A percentile compares a stretch with the other conserved stretches of the same genome.
Conservation (phyloP, 73 alveolate genomes). For the Stentor roeselii region DNA sequence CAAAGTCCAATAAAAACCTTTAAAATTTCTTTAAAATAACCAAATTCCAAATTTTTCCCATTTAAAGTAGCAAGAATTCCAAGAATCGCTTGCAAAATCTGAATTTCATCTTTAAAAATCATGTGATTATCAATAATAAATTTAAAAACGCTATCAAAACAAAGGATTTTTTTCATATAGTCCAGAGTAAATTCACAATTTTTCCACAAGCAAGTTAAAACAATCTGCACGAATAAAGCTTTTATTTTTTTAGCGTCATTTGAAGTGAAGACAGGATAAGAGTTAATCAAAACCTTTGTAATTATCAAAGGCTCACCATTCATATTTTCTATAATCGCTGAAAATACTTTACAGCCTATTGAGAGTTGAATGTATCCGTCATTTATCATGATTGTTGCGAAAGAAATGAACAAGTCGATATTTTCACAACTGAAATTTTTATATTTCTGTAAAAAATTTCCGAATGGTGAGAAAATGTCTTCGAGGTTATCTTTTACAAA, state of each 20-base stretch:
- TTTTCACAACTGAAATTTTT: not conserved
- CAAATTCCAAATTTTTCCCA: no score
- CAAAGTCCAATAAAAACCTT: no score
- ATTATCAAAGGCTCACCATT: not conserved
- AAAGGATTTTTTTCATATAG: no score
- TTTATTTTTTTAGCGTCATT: not conserved
- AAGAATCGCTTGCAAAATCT: not conserved
- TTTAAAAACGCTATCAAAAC: not conserved
- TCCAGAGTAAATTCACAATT: not conserved
- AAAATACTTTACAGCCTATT: constrained; percentile 3
- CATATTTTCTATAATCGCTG: constrained; percentile 13
- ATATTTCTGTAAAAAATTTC: not conserved
- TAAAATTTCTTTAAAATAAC: no score
- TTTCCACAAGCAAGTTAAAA: not conserved
- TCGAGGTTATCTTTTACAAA: not conserved
- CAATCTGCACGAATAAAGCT: not conserved
- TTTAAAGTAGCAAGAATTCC: not conserved
- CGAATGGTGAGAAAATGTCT: constrained; percentile 9
- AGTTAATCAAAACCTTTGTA: not conserved
- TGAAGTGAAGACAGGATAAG: not conserved
- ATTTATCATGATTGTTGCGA: not conserved
- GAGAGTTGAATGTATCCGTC: not conserved
- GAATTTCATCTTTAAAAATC: not conserved
- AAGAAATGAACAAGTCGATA: not conserved
- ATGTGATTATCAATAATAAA: not conserved